A percentile compares a stretch with the other conserved stretches of the same genome.
phyloP scores from a whole-genome alignment of 495 filamentous ascomycete species.

The Talaromyces liani region DNA sequence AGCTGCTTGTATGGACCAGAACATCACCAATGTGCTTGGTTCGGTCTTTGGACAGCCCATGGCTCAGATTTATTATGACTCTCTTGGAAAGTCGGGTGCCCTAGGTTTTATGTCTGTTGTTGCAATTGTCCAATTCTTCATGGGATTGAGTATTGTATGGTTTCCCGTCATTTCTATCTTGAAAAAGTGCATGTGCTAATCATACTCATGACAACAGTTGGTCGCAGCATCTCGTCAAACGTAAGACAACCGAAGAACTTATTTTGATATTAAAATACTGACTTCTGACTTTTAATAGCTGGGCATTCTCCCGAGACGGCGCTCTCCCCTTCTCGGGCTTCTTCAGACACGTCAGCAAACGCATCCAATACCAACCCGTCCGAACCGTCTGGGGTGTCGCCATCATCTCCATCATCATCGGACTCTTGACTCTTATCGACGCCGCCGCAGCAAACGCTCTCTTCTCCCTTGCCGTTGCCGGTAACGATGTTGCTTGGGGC shows the following conservation, averaged over 20 bases:
- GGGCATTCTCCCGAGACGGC: slow-evolving; percentile 56
- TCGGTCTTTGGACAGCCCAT: slow-evolving; percentile 37
- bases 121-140: slow-evolving; percentile 38
- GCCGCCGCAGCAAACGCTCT: slow-evolving; percentile 51
- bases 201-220: slow-evolving; percentile 20
- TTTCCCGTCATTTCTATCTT: background rate
- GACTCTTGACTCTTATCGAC: slow-evolving; percentile 52
- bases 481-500: slow-evolving; percentile 57
- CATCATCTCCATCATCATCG: slow-evolving; percentile 43
- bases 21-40: slow-evolving; percentile 25
- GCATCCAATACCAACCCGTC: slow-evolving; percentile 53
- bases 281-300: slow-evolving; percentile 19
- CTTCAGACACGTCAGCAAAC: slow-evolving; percentile 50
- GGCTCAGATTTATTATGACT: slow-evolving; percentile 43
- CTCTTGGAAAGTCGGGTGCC: slow-evolving; percentile 36
- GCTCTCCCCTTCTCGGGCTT: slow-evolving; percentile 55
- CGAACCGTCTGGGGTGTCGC: slow-evolving; percentile 55
- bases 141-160: slow-evolving; percentile 33
- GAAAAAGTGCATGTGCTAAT: background rate
- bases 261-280: background rate
- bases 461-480: slow-evolving; percentile 56
- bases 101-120: slow-evolving; percentile 38
- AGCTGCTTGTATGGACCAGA: slow-evolving; percentile 30
- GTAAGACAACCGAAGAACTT: background rate
- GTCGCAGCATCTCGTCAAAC: slow-evolving; percentile 49